Conservation (phyloP, 2,329 filamentous ascomycete species). For the Calonectria pseudoturangicola region DNA sequence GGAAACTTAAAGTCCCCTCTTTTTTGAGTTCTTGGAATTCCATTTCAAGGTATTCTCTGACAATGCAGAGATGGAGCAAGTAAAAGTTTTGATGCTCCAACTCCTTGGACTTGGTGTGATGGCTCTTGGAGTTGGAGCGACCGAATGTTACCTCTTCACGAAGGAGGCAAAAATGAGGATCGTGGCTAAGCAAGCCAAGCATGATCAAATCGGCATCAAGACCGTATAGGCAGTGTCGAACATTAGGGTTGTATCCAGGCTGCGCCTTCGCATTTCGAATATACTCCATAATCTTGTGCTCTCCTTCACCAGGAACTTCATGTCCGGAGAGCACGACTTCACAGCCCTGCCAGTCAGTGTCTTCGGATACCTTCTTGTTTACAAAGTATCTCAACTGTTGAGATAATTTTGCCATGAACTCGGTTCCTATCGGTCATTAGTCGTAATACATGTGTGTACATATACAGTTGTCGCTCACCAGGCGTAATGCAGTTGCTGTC, state of each 20-base stretch:
- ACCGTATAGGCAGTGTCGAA: constrained; percentile 97
- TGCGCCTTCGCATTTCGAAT: constrained; percentile 98
- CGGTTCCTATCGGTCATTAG: constrained; percentile 74
- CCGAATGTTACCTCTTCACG: constrained; percentile 99
- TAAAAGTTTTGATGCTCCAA: constrained; percentile 99
- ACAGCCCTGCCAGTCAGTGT: constrained; percentile 97
- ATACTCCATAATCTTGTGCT: constrained; percentile 99
- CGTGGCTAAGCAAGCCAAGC: constrained; percentile 96
- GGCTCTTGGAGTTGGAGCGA: constrained; percentile 84
- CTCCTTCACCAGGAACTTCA: constrained; percentile 97
- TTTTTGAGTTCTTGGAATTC: constrained; percentile 95
- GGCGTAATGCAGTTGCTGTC: constrained; percentile 99
- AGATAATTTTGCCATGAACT: constrained; percentile 98
- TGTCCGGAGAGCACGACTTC: constrained; percentile 97
- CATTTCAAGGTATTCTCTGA: constrained; percentile 95
- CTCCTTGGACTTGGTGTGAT: constrained; percentile 93
- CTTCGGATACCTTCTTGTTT: constrained; percentile 98
- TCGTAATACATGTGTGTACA: neutral
- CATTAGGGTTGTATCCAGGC: constrained; percentile 91
- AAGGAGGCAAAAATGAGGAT: constrained; percentile 97
- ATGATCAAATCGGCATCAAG: constrained; percentile 99
- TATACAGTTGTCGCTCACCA: constrained; percentile 65
- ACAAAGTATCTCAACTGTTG: constrained; percentile 98
- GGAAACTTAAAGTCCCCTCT: constrained; percentile 81
- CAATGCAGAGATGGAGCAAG: constrained; percentile 96